Percentiles rank a stretch among this genome's conserved stretches.
Evolutionary conservation across 2,329 filamentous ascomycete genomes (phyloP).

Genomic region (Beauveria varroae): DNA sequence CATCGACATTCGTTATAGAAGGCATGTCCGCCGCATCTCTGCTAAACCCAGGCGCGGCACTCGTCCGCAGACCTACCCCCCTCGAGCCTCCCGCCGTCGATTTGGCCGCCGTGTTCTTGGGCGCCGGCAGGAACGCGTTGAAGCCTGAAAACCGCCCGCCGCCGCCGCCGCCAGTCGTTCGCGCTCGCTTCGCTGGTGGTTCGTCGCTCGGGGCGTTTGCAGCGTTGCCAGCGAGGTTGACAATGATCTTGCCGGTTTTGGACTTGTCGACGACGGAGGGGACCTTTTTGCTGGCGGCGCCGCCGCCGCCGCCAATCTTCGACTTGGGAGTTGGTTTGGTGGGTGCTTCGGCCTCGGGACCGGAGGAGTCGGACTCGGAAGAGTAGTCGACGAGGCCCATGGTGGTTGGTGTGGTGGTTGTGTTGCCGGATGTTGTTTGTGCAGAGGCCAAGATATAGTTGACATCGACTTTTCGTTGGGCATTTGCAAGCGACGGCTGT

Average conservation of each 20-base stretch:
- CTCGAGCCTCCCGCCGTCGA: conserved; percentile 16
- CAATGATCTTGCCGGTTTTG: conserved; percentile 75
- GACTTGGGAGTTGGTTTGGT: conserved; percentile 24
- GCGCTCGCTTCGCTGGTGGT: conserved; percentile 63
- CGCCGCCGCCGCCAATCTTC: conserved; percentile 4
- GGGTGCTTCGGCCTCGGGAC: conserved; percentile 41
- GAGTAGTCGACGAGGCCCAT: conserved; percentile 78
- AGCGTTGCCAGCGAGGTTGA: conserved; percentile 59
- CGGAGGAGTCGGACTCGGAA: conserved; percentile 69
- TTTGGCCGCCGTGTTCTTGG: conserved; percentile 52
- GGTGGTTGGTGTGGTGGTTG: conserved; percentile 27
- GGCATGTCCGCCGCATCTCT: conserved; percentile 35
- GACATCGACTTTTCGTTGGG: not conserved
- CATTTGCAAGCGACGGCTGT: no score
- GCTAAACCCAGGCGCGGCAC: conserved; percentile 73
- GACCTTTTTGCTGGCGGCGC: conserved; percentile 40
- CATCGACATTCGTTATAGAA: conserved; percentile 13
- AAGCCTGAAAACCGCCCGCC: conserved; percentile 63
- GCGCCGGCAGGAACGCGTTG: conserved; percentile 78
- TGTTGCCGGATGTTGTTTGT: not conserved
- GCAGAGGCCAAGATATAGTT: not conserved
- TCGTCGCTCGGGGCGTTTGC: conserved; percentile 27
- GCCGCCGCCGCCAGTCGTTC: conserved; percentile 35
- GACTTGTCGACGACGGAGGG: conserved; percentile 76
- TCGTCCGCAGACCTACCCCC: conserved; percentile 63